Evolutionary conservation across 768 basidiomycete genomes (phyloP).

Genomic region (Mrakia hoshinonis): DNA sequence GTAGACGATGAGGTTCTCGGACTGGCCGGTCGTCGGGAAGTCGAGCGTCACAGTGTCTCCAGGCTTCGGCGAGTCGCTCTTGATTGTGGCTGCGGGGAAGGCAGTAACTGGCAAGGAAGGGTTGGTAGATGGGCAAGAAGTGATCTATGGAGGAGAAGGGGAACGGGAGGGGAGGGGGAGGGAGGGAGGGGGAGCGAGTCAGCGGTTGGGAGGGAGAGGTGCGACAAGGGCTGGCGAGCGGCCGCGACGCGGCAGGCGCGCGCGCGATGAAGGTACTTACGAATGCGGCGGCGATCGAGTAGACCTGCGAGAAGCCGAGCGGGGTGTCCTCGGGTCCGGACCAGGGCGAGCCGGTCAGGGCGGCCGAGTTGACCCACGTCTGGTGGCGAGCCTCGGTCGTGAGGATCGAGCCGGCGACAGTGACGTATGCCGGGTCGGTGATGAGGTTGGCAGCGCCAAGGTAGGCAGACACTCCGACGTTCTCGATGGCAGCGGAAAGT

Average conservation of each 20-base stretch:
- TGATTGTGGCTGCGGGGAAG: conserved; percentile 48
- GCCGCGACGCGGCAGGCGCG: no score
- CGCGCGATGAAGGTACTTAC: no score
- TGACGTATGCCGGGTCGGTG: conserved; percentile 20
- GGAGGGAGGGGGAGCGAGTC: no score
- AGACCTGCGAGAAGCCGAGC: conserved; percentile 45
- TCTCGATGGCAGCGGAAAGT: conserved; percentile 51
- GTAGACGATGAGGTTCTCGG: conserved; percentile 45
- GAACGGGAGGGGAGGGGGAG: conserved; percentile 39
- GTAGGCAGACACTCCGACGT: conserved; percentile 50
- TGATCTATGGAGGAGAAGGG: no score
- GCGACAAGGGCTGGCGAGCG: no score
- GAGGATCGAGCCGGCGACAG: conserved; percentile 48
- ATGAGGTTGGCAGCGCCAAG: conserved; percentile 45
- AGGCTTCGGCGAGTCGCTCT: conserved; percentile 32
- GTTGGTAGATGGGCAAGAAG: conserved; percentile 51
- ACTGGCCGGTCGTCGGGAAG: conserved; percentile 38
- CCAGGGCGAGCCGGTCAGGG: conserved; percentile 50
- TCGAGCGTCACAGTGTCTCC: conserved; percentile 37
- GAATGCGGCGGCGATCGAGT: conserved; percentile 35
- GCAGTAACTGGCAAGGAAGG: conserved; percentile 49
- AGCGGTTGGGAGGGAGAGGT: no score
- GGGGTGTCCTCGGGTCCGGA: conserved; percentile 53
- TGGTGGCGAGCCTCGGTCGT: conserved; percentile 57
- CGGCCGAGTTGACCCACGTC: conserved; percentile 55